These are phyloP conservation scores for Ogataea populi-albae DNA, from an alignment of 805 yeast species.

Conservation along the genomic window DNA sequence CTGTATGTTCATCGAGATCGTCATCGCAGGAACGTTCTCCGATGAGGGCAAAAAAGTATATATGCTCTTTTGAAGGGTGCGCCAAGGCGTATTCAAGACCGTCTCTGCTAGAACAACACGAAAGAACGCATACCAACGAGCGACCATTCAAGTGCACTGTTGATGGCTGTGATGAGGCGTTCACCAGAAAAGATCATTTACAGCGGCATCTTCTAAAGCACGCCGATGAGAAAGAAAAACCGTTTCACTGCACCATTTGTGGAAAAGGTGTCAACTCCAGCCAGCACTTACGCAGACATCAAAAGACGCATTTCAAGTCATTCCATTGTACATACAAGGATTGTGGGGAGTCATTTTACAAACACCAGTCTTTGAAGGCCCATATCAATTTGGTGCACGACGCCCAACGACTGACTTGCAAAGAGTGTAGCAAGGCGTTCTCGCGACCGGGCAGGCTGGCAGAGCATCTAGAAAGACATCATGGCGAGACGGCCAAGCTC, in stretches of 20 bases:
- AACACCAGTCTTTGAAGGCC: constrained; percentile 70
- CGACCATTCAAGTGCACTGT: constrained; percentile 68
- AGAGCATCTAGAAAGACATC: constrained; percentile 65
- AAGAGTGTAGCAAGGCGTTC: constrained; percentile 62
- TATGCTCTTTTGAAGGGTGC: constrained; percentile 66
- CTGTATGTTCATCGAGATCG: constrained; percentile 11
- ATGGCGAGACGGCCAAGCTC: constrained; percentile 47
- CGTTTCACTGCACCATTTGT: constrained; percentile 70
- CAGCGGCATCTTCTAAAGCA: constrained; percentile 75
- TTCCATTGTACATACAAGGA: constrained; percentile 57
- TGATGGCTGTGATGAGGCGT: constrained; percentile 57
- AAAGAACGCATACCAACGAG: constrained; percentile 73
- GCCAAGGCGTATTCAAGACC: constrained; percentile 78
- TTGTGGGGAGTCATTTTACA: constrained; percentile 68
- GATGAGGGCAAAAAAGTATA: constrained; percentile 54
- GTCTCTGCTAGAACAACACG: constrained; percentile 77
- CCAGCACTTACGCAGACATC: constrained; percentile 84
- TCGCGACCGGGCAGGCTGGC: constrained; percentile 62
- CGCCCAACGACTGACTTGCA: constrained; percentile 49
- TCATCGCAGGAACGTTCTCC: constrained; percentile 37
- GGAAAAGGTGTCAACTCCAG: constrained; percentile 75
- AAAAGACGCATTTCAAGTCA: constrained; percentile 70
- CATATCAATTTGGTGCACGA: constrained; percentile 68
- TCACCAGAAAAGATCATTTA: constrained; percentile 75
- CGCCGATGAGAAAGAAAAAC: constrained; percentile 49